A percentile compares a stretch with the other conserved stretches of the same genome.
These are phyloP conservation scores for Jasminum sambac DNA, from an alignment of 257 asterid species.

Conservation along the genomic window DNA sequence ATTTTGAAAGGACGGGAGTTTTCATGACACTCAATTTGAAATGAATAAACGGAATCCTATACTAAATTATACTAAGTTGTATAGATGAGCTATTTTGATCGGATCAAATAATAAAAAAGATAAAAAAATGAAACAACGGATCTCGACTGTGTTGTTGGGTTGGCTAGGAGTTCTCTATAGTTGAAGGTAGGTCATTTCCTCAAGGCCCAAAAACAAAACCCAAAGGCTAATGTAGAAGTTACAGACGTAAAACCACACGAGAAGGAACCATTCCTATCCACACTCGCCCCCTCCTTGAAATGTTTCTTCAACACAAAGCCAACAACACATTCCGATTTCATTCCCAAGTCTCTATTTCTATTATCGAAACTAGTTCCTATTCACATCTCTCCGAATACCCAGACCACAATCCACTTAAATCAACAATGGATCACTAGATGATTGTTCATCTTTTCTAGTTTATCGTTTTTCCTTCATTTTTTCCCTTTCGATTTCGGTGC, in stretches of 20 bases:
- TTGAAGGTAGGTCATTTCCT: background rate
- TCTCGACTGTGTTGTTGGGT: background rate
- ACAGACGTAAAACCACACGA: background rate
- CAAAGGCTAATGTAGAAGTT: background rate
- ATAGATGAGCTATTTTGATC: too few species aligned
- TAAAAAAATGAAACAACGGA: too few species aligned
- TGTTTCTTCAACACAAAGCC: background rate
- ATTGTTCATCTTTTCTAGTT: background rate
- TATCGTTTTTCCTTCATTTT: background rate
- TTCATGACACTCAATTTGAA: too few species aligned
- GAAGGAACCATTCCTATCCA: background rate
- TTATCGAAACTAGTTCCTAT: background rate
- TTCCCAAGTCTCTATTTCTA: background rate
- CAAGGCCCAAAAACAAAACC: background rate
- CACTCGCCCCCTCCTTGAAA: background rate
- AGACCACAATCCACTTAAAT: background rate
- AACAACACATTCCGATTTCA: background rate
- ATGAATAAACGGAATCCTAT: too few species aligned
- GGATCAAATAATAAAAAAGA: too few species aligned
- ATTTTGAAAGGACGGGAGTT: too few species aligned
- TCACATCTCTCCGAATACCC: background rate
- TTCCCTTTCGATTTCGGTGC: background rate
- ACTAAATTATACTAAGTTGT: too few species aligned
- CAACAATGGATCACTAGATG: background rate
- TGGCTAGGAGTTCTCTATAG: background rate